Conservation (phyloP, 2,329 filamentous ascomycete species). For the Monosporascus sp. region DNA sequence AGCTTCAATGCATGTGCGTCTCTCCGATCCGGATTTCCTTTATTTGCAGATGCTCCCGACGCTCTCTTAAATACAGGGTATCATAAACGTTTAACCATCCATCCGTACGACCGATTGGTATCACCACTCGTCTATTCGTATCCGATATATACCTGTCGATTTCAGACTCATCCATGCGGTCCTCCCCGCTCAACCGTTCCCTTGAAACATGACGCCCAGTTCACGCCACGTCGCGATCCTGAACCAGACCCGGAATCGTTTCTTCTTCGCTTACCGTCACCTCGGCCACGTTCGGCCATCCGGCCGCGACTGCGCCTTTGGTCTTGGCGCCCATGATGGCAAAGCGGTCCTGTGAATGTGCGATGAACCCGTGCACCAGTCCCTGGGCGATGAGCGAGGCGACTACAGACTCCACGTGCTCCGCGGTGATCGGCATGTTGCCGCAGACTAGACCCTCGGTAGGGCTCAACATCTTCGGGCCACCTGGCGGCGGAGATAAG, state of each 20-base stretch:
- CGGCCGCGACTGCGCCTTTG: constrained; percentile 59
- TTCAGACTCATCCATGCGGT: not conserved
- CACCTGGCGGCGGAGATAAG: constrained; percentile 44
- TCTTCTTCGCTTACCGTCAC: constrained; percentile 55
- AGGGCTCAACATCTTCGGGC: constrained; percentile 44
- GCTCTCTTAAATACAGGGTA: no score
- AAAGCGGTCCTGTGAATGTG: constrained; percentile 70
- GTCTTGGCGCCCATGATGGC: constrained; percentile 75
- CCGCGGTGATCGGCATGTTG: constrained; percentile 52
- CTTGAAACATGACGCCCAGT: no score
- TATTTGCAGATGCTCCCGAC: no score
- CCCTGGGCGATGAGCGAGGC: constrained; percentile 75
- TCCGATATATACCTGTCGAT: not conserved
- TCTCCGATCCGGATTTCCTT: no score
- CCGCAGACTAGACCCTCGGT: constrained; percentile 61
- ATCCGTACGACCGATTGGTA: no score
- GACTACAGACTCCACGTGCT: constrained; percentile 73
- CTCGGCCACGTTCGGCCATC: constrained; percentile 71
- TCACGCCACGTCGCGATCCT: not conserved
- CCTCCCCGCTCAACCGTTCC: no score
- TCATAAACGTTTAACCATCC: no score
- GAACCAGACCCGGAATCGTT: constrained; percentile 9
- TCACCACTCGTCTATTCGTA: no score
- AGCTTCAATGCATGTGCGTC: no score
- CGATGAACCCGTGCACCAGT: constrained; percentile 77